Evolutionary conservation across 1,284 basidiomycete genomes (phyloP), one percentile per base, ranked within the genome.

Genomic region (Trametes sp.): DNA sequence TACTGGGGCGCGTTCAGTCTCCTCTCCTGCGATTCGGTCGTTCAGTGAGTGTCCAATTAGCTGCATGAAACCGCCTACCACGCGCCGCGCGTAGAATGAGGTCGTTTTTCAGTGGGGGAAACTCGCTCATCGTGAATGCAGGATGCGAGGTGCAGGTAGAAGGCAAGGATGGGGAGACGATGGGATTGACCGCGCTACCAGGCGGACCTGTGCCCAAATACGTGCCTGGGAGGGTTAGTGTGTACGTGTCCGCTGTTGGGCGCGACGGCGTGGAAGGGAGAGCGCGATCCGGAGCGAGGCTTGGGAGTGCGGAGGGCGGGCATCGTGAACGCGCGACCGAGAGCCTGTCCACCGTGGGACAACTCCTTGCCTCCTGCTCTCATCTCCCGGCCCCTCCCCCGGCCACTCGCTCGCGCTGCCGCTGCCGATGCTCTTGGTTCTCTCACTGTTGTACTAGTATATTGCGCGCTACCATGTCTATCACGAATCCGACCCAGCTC

Each of bases 1-100:
- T 64, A 98, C 95, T 14, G 97, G 97, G 2, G 97, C 95, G 61
- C 94, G 88, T 73, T 94, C 92, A 0, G 95, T 96, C 75, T 87
- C 82, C 78, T 97, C 89, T 14, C 95, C 94, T 91, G 64, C 49
- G 46, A 41, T 36, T 35, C 36, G 57, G n/a, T n/a, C 38, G 28
- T 58, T 36, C 44, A 50, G 3, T 13, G 31, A 28, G 41, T 21
- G 28, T 21, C 6, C n/a, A 4, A 9, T 14, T 5, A 31, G 8
- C 16, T 19, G 29, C 10, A 9, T 10, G 14, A 31, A 2, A 2
- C 1, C 19, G 21, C 59, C 68, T 55, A 90, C 91, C 92, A 76
- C 87, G 79, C 56, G 97, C 96, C 56, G 97, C 96, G 42, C 95
- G 87, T 61, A 99, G 78, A 50, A 98, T 77, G 57, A 98, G 83